Conservation (phyloP, 805 yeast genomes). For the Candida silvatica region DNA sequence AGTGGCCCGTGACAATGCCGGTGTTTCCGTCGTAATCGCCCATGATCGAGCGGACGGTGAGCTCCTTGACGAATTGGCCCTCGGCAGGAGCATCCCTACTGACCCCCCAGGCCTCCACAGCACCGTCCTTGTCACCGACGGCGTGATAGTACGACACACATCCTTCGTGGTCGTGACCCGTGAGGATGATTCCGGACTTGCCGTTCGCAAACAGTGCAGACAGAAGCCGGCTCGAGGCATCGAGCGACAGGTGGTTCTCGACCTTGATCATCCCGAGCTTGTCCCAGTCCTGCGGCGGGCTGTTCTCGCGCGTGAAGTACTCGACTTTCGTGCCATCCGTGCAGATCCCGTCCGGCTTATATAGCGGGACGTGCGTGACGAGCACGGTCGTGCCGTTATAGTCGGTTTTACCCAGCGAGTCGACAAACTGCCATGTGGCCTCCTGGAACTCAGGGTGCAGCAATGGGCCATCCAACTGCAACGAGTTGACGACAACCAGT, state of each 20-base stretch:
- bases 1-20: constrained; percentile 75
- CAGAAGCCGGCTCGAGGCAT: constrained; percentile 58
- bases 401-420: constrained; percentile 41
- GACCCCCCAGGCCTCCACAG: too few relatives aligned
- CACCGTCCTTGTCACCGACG: constrained; percentile 26
- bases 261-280: constrained; percentile 66
- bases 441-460: constrained; percentile 60
- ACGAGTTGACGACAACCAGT: constrained; percentile 76
- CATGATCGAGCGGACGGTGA: constrained; percentile 91
- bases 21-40: constrained; percentile 93
- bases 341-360: constrained; percentile 76
- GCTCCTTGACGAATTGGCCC: constrained; percentile 46
- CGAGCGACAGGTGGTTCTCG: constrained; percentile 74
- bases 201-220: constrained; percentile 62
- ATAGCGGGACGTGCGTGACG: constrained; percentile 84
- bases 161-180: constrained; percentile 97
- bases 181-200: constrained; percentile 70
- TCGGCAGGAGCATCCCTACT: constrained; percentile 25
- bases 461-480: constrained; percentile 87
- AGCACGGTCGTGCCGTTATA: constrained; percentile 76
- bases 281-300: constrained; percentile 45
- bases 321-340: constrained; percentile 73
- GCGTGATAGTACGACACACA: constrained; percentile 62
- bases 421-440: constrained; percentile 67
- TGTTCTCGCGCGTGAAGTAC: constrained; percentile 46